Base-by-base conservation (phyloP, 1,284 basidiomycete genomes). In the Athelia sp. region DNA sequence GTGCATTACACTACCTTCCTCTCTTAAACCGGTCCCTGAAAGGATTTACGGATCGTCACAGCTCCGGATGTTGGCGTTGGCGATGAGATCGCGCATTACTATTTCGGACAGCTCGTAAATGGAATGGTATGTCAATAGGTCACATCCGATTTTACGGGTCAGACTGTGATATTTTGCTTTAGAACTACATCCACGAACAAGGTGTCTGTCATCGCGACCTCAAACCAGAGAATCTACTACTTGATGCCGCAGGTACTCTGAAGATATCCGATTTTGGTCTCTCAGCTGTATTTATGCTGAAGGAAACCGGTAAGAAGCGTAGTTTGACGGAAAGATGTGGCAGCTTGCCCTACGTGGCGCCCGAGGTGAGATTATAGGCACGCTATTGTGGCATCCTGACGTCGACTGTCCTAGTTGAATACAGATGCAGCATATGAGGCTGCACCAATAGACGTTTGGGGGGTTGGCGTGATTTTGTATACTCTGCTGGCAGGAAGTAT, bases 231-330 rank as follows among this genome's bases (percentile, higher is more conserved):
- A 99, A 99, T 60, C 65, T 97, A 2, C 77, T 97, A 2, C 79
- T 97, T 2, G 88, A 93, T 52, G 78, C 78, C 0, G 82, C 86
- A 11, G 91, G 88, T 31, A 75, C 74, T 22, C 80, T 98, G 58
- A 98, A 98, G 63, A 87, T 99, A 46, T 90, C 91, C 1, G 96
- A 99, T 63, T 99, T 98, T 67, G 97, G 97, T 0, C 76, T 99
- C 1, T 95, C 92, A 29, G 84, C 91, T 0, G 93, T 98, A 0
- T 99, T 87, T 72, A 87, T 84, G 61, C 83, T 96, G 60, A 95
- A 95, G 58, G 92, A 92, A 31, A 82, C 85, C 18, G 90, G 90
- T 15, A 79, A 85, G 54, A 81, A 82, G 15, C 72, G 87, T 2
- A 59, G 65, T 26, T 68, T 98, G 43, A 84, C 77, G 1, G 93